phyloP scores from a whole-genome alignment of 2,329 filamentous ascomycete species.

The Phaeoacremonium minimum region DNA sequence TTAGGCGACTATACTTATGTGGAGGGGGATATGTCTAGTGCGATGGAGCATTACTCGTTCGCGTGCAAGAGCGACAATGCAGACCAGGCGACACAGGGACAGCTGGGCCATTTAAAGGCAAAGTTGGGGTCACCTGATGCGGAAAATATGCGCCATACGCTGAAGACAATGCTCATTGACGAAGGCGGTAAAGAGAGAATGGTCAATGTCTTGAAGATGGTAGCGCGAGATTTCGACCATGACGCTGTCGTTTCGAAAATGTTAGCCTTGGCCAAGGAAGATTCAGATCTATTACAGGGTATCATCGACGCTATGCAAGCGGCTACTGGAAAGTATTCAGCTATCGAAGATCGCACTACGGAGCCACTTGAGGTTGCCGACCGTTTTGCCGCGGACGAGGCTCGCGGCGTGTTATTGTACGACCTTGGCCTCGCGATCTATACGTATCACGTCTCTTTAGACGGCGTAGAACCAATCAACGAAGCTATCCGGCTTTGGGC shows the following conservation, averaged over 20 bases:
- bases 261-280: constrained; percentile 8
- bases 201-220: constrained; percentile 8
- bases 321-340: constrained; percentile 7
- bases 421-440: too few species aligned
- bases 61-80: not conserved
- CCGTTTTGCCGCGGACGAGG: too few species aligned
- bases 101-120: constrained; percentile 1
- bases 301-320: constrained; percentile 11
- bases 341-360: too few species aligned
- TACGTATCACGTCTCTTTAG: too few species aligned
- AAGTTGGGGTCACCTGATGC: not conserved
- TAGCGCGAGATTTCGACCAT: constrained; percentile 10
- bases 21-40: not conserved
- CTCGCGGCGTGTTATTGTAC: too few species aligned
- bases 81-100: not conserved
- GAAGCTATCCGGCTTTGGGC: too few species aligned
- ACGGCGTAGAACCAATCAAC: too few species aligned
- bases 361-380: too few species aligned
- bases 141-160: constrained; percentile 1
- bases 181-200: constrained; percentile 6
- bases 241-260: constrained; percentile 10
- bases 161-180: not conserved
- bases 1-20: constrained; percentile 7
- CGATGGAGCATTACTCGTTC: not conserved
- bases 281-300: constrained; percentile 9